Evolutionary conservation across 495 filamentous ascomycete species (phyloP).

Genomic region (Penicillium atrosanguineum): DNA sequence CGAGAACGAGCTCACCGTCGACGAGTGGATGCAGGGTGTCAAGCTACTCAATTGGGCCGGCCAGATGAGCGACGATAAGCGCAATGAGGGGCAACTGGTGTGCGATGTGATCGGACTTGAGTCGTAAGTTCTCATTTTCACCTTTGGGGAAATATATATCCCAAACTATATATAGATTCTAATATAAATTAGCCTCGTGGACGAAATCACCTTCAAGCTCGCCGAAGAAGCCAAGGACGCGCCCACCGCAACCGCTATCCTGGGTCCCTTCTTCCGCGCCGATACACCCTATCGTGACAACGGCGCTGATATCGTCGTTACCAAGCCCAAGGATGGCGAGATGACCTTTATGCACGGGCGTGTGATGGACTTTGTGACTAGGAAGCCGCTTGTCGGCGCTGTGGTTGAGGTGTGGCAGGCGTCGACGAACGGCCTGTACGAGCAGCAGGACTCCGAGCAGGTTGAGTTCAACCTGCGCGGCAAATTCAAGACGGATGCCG

Average conservation of each 20-base stretch:
- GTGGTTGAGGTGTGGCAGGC: slow-evolving; percentile 76
- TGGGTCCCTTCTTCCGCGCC: slow-evolving; percentile 76
- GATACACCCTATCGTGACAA: slow-evolving; percentile 62
- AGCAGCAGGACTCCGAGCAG: slow-evolving; percentile 72
- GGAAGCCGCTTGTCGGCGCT: slow-evolving; percentile 58
- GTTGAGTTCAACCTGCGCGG: slow-evolving; percentile 73
- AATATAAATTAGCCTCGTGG: slow-evolving; percentile 51
- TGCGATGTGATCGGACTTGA: slow-evolving; percentile 73
- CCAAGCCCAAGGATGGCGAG: slow-evolving; percentile 50
- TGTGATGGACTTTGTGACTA: slow-evolving; percentile 55
- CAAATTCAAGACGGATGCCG: slow-evolving; percentile 62
- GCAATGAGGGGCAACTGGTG: slow-evolving; percentile 71
- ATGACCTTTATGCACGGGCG: slow-evolving; percentile 61
- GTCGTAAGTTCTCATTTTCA: slow-evolving; percentile 39
- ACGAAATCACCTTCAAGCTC: slow-evolving; percentile 72
- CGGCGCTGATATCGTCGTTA: slow-evolving; percentile 63
- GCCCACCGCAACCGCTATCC: slow-evolving; percentile 67
- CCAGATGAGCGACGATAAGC: slow-evolving; percentile 64
- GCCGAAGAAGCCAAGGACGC: slow-evolving; percentile 46
- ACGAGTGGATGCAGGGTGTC: slow-evolving; percentile 48
- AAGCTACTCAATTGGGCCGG: slow-evolving; percentile 70
- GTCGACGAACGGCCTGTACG: slow-evolving; percentile 74
- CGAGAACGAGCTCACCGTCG: slow-evolving; percentile 48
- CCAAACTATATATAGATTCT: slow-evolving; percentile 4
- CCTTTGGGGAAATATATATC: not conserved